Conservation (phyloP, 192 early-diverging fungal species). For the Gryganskiella cystojenkinii region DNA sequence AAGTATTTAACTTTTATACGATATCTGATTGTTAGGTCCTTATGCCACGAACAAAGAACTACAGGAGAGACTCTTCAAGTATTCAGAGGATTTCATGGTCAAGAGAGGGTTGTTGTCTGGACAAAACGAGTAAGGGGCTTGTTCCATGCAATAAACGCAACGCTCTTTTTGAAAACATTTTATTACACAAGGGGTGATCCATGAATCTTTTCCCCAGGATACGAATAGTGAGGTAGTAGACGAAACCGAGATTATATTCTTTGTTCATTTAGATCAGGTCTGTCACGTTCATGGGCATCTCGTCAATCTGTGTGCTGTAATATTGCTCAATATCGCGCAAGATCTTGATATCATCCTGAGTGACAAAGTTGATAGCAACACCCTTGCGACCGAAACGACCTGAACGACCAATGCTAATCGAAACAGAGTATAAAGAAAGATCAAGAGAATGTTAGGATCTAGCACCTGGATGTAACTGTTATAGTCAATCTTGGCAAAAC, state of each 20-base stretch:
- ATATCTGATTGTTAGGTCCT: slow-evolving; percentile 26
- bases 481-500: background rate
- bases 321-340: slow-evolving; percentile 98
- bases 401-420: slow-evolving; percentile 85
- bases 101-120: slow-evolving; percentile 30
- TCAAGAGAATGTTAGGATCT: background rate
- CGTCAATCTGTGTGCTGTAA: slow-evolving; percentile 97
- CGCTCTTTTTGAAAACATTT: too few species aligned
- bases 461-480: too few species aligned
- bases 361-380: slow-evolving; percentile 99
- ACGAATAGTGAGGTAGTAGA: too few species aligned
- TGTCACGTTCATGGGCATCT: slow-evolving; percentile 88
- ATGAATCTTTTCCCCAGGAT: too few species aligned
- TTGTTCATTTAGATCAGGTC: slow-evolving; percentile 52
- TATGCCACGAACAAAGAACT: slow-evolving; percentile 39
- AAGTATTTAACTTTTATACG: background rate
- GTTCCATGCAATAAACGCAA: too few species aligned
- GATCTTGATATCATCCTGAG: slow-evolving; percentile 91
- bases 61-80: slow-evolving; percentile 42
- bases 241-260: too few species aligned
- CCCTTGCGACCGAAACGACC: slow-evolving; percentile 99
- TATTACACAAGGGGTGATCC: background rate
- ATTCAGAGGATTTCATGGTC: slow-evolving; percentile 45
- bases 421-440: too few species aligned
- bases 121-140: too few species aligned